Evolutionary conservation across 208 protist species (phyloP).

Genomic region (Leishmania guyanensis): DNA sequence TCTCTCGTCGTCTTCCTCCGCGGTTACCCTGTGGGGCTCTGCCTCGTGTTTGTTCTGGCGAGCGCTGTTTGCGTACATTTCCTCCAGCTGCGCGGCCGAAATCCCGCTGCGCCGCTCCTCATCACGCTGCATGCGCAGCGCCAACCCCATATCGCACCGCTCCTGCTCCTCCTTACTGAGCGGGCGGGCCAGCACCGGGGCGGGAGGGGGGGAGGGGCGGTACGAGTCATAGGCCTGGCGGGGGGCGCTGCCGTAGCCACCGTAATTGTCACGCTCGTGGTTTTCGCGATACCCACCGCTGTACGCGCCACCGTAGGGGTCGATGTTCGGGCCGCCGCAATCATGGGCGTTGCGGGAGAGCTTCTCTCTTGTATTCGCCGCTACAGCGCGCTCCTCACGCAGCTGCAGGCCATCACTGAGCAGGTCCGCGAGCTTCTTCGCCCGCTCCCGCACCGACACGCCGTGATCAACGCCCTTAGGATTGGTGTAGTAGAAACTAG

Average conservation of each 20-base stretch:
- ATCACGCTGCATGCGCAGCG: constrained; percentile 82
- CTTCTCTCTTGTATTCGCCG: constrained; percentile 66
- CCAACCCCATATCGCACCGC: constrained; percentile 84
- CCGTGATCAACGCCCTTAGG: constrained; percentile 88
- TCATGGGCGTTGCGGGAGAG: constrained; percentile 51
- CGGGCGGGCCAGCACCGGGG: constrained; percentile 17
- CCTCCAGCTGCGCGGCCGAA: constrained; percentile 64
- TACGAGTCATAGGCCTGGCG: constrained; percentile 39
- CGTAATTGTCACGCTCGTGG: background rate
- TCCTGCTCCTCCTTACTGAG: constrained; percentile 85
- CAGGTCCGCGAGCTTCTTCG: constrained; percentile 80
- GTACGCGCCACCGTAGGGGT: constrained; percentile 11
- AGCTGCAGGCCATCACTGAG: constrained; percentile 77
- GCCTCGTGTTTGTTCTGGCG: constrained; percentile 28
- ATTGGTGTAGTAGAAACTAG: constrained; percentile 87
- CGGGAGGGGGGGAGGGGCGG: constrained; percentile 11
- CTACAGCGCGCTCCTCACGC: constrained; percentile 82
- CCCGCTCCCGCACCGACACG: constrained; percentile 85
- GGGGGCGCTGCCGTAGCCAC: constrained; percentile 7
- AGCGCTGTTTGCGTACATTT: constrained; percentile 66
- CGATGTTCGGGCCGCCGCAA: constrained; percentile 30
- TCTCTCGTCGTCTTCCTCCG: constrained; percentile 59
- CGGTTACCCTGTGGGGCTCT: constrained; percentile 23
- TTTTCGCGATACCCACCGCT: background rate
- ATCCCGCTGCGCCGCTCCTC: constrained; percentile 79